Evolutionary conservation across 225 moss, liverwort and hornwort species (phyloP), one percentile per base, ranked within the genome.

Genomic region (Physcomitrium patens): DNA sequence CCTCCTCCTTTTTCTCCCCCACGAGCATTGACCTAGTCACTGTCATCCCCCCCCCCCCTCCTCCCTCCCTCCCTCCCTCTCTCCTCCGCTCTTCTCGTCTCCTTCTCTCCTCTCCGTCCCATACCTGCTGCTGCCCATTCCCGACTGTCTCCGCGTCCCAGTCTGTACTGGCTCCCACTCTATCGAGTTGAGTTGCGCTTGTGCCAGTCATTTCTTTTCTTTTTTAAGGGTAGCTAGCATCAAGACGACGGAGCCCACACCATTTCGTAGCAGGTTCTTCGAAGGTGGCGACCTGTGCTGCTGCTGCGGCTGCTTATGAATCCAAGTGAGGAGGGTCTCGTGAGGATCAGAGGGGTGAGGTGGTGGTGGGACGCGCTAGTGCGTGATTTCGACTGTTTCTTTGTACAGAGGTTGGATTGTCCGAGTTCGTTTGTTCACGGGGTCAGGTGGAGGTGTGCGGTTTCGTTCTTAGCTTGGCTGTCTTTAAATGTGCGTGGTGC

Each of bases 381-480:
- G 44, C 47, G 13, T 61, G 63, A 46, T 63, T 55, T 51, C 8
- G 24, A 60, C 49, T 61, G 19, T 28, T 53, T 53, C 47, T 22
- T 43, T 60, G 64, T 70, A 51, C 74, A 66, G 69, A 60, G 78
- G 63, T 70, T 69, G 56, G 17, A 31, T 37, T 64, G 43, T 60
- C 24, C 2, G 43, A 18, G 77, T 57, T 77, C 45, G 55, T 70
- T 43, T 71, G 71, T 76, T n/a, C n/a, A 31, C 58, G 42, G 10
- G 44, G 19, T 71, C 66, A 12, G 22, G 19, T 59, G 70, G 58
- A 65, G 42, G 51, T 37, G 65, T 17, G 26, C 43, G 43, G 52
- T 71, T 71, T 60, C 26, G 16, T 51, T 3, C 24, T 49, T 44
- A 19, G 68, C 26, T 31, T 51, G 45, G 66, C 46, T 63, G 42